These are phyloP conservation scores for Nakazawaea molendinolei DNA, from an alignment of 805 yeast genomes.

Conservation along the genomic window DNA sequence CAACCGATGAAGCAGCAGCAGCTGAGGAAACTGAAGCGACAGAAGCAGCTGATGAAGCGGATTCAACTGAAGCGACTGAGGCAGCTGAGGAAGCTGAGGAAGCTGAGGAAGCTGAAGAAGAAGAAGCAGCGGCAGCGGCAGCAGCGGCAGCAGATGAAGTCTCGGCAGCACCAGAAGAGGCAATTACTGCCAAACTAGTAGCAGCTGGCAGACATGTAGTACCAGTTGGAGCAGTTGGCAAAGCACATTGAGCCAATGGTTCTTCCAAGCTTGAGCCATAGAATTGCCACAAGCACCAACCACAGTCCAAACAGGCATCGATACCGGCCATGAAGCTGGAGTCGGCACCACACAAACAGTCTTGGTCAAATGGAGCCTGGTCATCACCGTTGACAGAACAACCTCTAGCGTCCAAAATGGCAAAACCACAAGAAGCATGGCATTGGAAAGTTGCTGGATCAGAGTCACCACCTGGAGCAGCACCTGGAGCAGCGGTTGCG, in stretches of 20 bases:
- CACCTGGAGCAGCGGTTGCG: conserved; percentile 19
- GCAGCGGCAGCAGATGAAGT: conserved; percentile 10
- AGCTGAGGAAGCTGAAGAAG: conserved; percentile 13
- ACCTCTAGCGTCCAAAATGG: conserved; percentile 25
- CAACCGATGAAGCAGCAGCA: conserved; percentile 5
- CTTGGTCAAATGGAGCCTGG: conserved; percentile 16
- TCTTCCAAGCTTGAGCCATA: conserved; percentile 23
- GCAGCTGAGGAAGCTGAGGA: too few relatives aligned
- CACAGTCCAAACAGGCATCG: conserved; percentile 28
- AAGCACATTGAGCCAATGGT: conserved; percentile 23
- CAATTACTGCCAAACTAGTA: conserved; percentile 4
- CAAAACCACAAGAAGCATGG: conserved; percentile 27
- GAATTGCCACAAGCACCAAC: conserved; percentile 31
- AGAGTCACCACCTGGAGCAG: too few relatives aligned
- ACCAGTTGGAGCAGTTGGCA: conserved; percentile 27
- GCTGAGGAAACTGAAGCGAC: conserved; percentile 13
- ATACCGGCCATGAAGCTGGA: conserved; percentile 17
- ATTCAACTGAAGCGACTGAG: too few relatives aligned
- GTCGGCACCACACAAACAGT: conserved; percentile 19
- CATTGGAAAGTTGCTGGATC: too few relatives aligned
- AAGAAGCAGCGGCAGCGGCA: conserved; percentile 12
- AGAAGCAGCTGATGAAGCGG: conserved; percentile 23
- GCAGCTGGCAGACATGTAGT: conserved; percentile 16
- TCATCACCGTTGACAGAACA: conserved; percentile 21
- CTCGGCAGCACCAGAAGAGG: conserved; percentile 13